Evolutionary conservation across 306 rosid species (phyloP).

Genomic region (Lupinus albus): DNA sequence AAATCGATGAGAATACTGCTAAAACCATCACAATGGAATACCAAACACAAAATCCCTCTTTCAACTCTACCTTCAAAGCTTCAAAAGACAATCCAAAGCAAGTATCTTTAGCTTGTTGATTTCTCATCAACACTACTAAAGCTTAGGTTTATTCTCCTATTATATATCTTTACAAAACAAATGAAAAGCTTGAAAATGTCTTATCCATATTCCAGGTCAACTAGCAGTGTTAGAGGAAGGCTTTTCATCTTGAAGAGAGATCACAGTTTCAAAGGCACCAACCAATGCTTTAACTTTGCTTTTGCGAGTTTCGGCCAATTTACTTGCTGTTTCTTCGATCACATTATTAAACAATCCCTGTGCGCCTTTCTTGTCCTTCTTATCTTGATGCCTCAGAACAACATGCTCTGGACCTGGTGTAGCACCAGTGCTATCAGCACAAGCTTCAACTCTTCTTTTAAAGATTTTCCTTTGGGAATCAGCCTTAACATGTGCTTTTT

Average conservation of each 20-base stretch:
- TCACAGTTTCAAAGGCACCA: slow-evolving; percentile 96
- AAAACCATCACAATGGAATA: too few relatives aligned
- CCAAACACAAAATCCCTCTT: slow-evolving; percentile 38
- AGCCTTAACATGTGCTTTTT: slow-evolving; percentile 38
- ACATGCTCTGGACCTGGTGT: slow-evolving; percentile 52
- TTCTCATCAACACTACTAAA: slow-evolving; percentile 40
- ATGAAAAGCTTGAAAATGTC: neutral
- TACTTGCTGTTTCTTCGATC: slow-evolving; percentile 90
- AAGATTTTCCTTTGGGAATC: slow-evolving; percentile 50
- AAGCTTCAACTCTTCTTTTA: slow-evolving; percentile 50
- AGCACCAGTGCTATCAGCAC: slow-evolving; percentile 29
- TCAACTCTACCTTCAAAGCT: slow-evolving; percentile 45
- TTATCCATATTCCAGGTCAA: slow-evolving; percentile 44
- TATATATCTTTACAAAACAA: slow-evolving; percentile 42
- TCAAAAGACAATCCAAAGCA: slow-evolving; percentile 41
- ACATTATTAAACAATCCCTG: slow-evolving; percentile 80
- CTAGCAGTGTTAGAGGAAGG: slow-evolving; percentile 50
- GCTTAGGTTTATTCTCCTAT: slow-evolving; percentile 50
- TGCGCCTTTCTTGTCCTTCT: slow-evolving; percentile 69
- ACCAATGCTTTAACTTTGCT: slow-evolving; percentile 99
- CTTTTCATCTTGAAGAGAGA: slow-evolving; percentile 86
- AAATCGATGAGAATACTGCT: too few relatives aligned
- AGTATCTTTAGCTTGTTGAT: slow-evolving; percentile 43
- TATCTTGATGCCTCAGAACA: slow-evolving; percentile 76
- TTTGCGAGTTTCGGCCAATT: slow-evolving; percentile 71